Percentiles rank a stretch among this genome's conserved stretches.
Conservation (phyloP, 257 asterid genomes). For the Jacaranda mimosifolia region DNA sequence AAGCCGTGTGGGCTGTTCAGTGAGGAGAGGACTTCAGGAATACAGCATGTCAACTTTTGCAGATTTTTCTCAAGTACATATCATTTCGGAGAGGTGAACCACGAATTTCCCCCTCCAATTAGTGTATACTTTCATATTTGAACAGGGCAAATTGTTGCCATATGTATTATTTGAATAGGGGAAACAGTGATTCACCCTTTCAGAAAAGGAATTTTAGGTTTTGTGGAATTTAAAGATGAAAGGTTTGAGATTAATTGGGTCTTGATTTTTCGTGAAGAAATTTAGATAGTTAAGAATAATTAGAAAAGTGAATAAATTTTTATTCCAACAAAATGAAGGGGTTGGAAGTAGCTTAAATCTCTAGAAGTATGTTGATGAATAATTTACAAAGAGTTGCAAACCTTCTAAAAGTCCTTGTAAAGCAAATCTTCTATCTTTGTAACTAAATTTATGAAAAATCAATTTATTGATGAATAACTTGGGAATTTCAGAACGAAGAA, state of each 20-base stretch:
- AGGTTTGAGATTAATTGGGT: background rate
- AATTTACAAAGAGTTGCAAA: background rate
- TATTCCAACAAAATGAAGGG: background rate
- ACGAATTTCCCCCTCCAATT: background rate
- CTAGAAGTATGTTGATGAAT: background rate
- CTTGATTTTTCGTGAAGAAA: background rate
- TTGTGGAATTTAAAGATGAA: background rate
- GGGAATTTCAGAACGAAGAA: no score
- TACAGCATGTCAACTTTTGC: constrained; percentile 13
- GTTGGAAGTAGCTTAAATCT: background rate
- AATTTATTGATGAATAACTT: no score
- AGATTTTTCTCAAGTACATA: constrained; percentile 7
- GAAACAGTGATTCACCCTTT: background rate
- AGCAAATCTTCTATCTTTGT: background rate
- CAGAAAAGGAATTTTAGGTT: background rate
- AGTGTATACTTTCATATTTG: constrained; percentile 21
- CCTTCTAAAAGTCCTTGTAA: background rate
- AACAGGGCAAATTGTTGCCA: background rate
- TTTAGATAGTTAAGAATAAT: background rate
- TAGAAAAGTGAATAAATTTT: background rate
- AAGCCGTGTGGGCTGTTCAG: constrained; percentile 18
- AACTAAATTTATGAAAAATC: no score
- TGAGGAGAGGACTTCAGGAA: constrained; percentile 6
- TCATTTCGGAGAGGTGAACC: constrained; percentile 4
- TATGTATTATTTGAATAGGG: background rate